Evolutionary conservation across 2,329 filamentous ascomycete species (phyloP).

Genomic region (Claviceps sorghi): DNA sequence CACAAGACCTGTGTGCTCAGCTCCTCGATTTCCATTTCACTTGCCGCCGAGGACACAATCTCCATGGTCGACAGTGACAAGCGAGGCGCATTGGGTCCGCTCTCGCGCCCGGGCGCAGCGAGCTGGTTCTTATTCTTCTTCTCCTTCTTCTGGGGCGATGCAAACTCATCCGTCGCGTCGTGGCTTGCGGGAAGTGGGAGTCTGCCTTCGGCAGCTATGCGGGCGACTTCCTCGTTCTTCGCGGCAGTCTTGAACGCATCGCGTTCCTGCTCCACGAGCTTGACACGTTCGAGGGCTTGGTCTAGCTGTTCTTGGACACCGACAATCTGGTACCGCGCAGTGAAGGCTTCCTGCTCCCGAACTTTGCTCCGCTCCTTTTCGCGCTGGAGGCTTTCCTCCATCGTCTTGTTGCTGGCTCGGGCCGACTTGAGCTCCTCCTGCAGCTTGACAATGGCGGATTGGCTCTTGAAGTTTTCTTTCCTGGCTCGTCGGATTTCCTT

Average conservation of each 20-base stretch:
- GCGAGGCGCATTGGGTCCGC: constrained; percentile 26
- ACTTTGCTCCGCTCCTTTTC: constrained; percentile 47
- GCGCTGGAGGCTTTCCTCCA: constrained; percentile 44
- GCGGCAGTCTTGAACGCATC: constrained; percentile 59
- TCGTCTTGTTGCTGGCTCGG: constrained; percentile 36
- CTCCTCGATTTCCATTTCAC: constrained; percentile 45
- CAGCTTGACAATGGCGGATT: constrained; percentile 53
- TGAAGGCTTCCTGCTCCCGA: constrained; percentile 55
- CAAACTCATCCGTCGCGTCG: constrained; percentile 46
- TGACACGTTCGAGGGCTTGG: constrained; percentile 46
- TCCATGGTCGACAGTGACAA: constrained; percentile 33
- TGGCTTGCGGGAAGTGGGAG: constrained; percentile 46
- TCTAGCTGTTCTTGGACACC: constrained; percentile 52
- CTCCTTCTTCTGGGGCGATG: constrained; percentile 39
- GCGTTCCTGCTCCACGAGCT: constrained; percentile 56
- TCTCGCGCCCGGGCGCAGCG: constrained; percentile 11
- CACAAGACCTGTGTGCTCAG: constrained; percentile 37
- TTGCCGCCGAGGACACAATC: constrained; percentile 39
- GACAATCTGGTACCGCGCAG: constrained; percentile 50
- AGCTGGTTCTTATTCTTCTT: constrained; percentile 4
- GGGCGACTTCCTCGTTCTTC: constrained; percentile 57
- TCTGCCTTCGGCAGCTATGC: constrained; percentile 56
- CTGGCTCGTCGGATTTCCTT: constrained; percentile 56
- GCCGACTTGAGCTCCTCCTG: constrained; percentile 58
- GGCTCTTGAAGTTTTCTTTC: constrained; percentile 64